Percentiles rank a stretch among this genome's conserved stretches.
Evolutionary conservation across 139 green algal species (phyloP).

Genomic region (Pedinophyceae sp.): DNA sequence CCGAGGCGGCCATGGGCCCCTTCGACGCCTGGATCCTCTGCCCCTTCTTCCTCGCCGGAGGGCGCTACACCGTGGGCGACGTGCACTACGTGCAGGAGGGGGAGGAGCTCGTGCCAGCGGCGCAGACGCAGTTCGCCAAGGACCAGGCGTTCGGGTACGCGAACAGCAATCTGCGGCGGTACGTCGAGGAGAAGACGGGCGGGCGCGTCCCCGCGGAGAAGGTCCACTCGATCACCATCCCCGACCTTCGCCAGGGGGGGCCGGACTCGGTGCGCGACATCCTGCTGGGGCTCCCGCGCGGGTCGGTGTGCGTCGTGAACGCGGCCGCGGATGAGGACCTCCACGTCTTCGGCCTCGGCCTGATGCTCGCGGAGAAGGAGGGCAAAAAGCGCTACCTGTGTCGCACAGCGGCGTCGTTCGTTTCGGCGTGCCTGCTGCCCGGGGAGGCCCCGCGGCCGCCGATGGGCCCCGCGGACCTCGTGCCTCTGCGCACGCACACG

Average conservation of each 20-base stretch:
- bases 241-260: constrained; percentile 13
- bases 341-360: constrained; percentile 11
- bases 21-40: constrained; percentile 16
- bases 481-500: neutral
- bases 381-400: constrained; percentile 11
- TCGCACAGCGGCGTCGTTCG: constrained; percentile 16
- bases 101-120: constrained; percentile 4
- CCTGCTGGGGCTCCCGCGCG: constrained; percentile 5
- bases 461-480: constrained; percentile 6
- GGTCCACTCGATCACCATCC: constrained; percentile 14
- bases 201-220: constrained; percentile 10
- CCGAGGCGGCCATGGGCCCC: constrained; percentile 8
- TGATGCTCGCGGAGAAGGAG: constrained; percentile 5
- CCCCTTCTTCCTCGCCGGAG: constrained; percentile 22
- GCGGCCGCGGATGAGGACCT: constrained; percentile 18
- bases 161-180: constrained; percentile 19
- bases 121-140: constrained; percentile 19
- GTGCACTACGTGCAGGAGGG: constrained; percentile 23
- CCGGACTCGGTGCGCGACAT: constrained; percentile 9
- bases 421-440: constrained; percentile 11
- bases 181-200: constrained; percentile 23
- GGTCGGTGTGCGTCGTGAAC: constrained; percentile 17
- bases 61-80: constrained; percentile 20
- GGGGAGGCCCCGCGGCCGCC: constrained; percentile 8
- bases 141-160: constrained; percentile 22